A percentile compares a stretch with the other conserved stretches of the same genome.
phyloP scores from a whole-genome alignment of 805 yeast species.

The Suhomyces emberorum region DNA sequence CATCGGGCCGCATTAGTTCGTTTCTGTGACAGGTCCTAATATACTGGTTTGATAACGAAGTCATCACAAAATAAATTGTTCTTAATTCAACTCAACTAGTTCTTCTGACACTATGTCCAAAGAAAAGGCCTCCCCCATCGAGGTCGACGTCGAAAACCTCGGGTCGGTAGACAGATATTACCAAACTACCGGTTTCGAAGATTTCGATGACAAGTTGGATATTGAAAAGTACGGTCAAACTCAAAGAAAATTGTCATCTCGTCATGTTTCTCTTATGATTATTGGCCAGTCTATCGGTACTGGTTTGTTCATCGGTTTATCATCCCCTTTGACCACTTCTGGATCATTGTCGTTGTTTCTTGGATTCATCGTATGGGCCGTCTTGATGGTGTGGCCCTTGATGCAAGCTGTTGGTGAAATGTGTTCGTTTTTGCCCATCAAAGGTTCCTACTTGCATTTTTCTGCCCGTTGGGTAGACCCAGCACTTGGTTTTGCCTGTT shows the following conservation, averaged over 20 bases:
- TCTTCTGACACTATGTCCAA: too few relatives aligned
- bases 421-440: conserved; percentile 35
- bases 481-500: conserved; percentile 33
- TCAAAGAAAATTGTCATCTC: conserved; percentile 24
- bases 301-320: conserved; percentile 33
- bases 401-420: conserved; percentile 38
- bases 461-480: conserved; percentile 37
- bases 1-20: too few relatives aligned
- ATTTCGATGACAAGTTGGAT: conserved; percentile 28
- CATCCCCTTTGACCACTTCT: conserved; percentile 27
- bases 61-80: too few relatives aligned
- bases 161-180: conserved; percentile 7
- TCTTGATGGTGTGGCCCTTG: conserved; percentile 31
- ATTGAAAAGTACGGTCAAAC: conserved; percentile 28
- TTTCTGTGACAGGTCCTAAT: too few relatives aligned
- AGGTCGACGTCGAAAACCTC: conserved; percentile 8
- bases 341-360: conserved; percentile 35
- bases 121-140: conserved; percentile 1
- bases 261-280: conserved; percentile 35
- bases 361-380: conserved; percentile 29
- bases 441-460: conserved; percentile 33
- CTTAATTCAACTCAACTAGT: too few relatives aligned
- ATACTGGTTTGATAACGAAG: too few relatives aligned
- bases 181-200: conserved; percentile 11
- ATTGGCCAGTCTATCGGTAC: conserved; percentile 36